Conservation (phyloP, 345 rosid species). For the Cardamine chenopodiifolia region DNA sequence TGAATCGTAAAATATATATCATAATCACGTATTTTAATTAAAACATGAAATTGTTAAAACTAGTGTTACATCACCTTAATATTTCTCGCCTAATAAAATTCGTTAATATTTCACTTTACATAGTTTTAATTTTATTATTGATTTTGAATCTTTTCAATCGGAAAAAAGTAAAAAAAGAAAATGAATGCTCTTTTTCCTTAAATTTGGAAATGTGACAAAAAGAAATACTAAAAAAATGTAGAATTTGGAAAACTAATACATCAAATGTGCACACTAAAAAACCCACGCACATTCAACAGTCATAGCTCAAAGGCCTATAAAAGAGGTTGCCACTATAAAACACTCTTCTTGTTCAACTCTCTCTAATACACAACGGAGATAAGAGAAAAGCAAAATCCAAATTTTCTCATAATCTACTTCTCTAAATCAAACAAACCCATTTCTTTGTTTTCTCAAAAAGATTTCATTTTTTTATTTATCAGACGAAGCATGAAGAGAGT, state of each 20-base stretch:
- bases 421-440: background rate
- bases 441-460: too few relatives aligned
- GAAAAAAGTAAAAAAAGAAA: background rate
- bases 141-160: background rate
- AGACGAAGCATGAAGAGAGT: conserved; percentile 46
- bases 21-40: too few relatives aligned
- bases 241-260: conserved; percentile 36
- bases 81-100: too few relatives aligned
- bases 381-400: background rate
- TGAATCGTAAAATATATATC: too few relatives aligned
- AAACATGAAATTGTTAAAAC: too few relatives aligned
- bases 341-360: conserved; percentile 24
- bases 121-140: too few relatives aligned
- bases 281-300: conserved; percentile 29
- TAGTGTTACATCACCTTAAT: too few relatives aligned
- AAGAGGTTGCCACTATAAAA: conserved; percentile 9
- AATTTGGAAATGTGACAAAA: background rate
- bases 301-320: conserved; percentile 34
- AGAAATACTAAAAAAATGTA: background rate
- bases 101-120: too few relatives aligned
- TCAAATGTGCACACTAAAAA: conserved; percentile 25
- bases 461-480: too few relatives aligned
- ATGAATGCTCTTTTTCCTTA: background rate
- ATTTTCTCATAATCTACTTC: background rate
- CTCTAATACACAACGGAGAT: background rate